phyloP scores from a whole-genome alignment of 2,329 filamentous ascomycete genomes.

The Lasiodiplodia gonubiensis region DNA sequence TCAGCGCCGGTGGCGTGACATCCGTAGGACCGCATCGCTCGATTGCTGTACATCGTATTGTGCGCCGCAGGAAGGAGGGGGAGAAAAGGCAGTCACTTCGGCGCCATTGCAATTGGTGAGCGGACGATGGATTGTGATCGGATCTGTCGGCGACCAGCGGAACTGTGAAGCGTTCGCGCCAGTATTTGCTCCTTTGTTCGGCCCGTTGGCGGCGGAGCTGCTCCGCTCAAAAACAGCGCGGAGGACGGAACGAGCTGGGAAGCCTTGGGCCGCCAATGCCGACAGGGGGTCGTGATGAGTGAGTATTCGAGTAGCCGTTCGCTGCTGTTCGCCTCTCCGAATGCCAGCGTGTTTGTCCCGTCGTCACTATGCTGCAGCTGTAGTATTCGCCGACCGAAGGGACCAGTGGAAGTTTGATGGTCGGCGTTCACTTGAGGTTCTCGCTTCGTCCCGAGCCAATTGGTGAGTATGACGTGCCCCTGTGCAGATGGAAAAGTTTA shows the following conservation, averaged over 20 bases:
- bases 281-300: not conserved
- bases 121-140: not conserved
- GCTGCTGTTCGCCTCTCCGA: not conserved
- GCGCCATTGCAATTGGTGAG: not conserved
- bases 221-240: slow-evolving; percentile 15
- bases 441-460: slow-evolving; percentile 24
- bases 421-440: not conserved
- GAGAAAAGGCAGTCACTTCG: not conserved
- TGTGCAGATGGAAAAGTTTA: slow-evolving; percentile 3
- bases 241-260: slow-evolving; percentile 9
- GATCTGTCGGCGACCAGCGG: not conserved
- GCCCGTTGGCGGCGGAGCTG: slow-evolving; percentile 16
- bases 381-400: not conserved
- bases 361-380: not conserved
- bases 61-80: not conserved
- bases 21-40: not conserved
- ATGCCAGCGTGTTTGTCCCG: not conserved
- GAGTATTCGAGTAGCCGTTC: not conserved
- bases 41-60: not conserved
- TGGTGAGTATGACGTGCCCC: slow-evolving; percentile 12
- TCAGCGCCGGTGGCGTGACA: slow-evolving; percentile 15
- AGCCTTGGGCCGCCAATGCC: slow-evolving; percentile 2
- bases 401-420: not conserved
- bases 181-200: not conserved
- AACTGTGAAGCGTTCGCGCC: not conserved